Base-by-base conservation (phyloP, 805 yeast species). In the Zygotorulaspora florentina region DNA sequence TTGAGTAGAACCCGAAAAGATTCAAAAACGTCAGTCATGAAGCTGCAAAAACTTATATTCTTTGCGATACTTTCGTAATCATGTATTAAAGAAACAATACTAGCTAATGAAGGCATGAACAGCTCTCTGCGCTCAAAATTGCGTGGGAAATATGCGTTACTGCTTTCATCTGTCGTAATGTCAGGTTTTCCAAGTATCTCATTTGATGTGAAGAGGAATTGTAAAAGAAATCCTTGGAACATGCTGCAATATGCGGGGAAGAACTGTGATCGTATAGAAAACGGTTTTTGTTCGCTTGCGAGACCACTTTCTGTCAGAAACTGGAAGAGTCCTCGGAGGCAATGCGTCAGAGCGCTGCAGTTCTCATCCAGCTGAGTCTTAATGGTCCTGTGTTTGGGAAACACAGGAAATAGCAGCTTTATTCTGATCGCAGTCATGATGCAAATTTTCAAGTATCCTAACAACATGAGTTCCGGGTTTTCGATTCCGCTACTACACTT, bases 231-330 rank as follows among this genome's bases (percentile, higher is more conserved):
- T 18, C 47, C 52, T 20, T 49, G 52, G 29, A 49, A 49, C 8
- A 40, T 31, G 17, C 50, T 46, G 31, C 52, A 49, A 40, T 49
- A 49, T 25, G 52, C 50, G 13, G 48, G 46, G 17, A 49, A 49
- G 27, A 36, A 46, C n/a, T 49, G 50, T 2, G 52, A 37, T 7
- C 50, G 43, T 18, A 49, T 11, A 8, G 33, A 20, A 16, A 35
- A 49, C 18, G 31, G 31, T 8, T 33, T 46, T 5, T 35, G 11
- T 25, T 37, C 35, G 20, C 20, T 40, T 8, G 47, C 49, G n/a
- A 46, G 10, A 6, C 44, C 43, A 16, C 45, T 39, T 9, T 31
- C 16, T 5, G 39, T 39, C 20, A 49, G 30, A 18, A 42, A 28
- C 15, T 46, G 39, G 25, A 46, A 36, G 8, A 45, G 36, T 4